Percentiles rank a stretch among this genome's conserved stretches.
These are phyloP conservation scores for Prunus persica DNA, from an alignment of 306 rosid genomes.

Conservation along the genomic window DNA sequence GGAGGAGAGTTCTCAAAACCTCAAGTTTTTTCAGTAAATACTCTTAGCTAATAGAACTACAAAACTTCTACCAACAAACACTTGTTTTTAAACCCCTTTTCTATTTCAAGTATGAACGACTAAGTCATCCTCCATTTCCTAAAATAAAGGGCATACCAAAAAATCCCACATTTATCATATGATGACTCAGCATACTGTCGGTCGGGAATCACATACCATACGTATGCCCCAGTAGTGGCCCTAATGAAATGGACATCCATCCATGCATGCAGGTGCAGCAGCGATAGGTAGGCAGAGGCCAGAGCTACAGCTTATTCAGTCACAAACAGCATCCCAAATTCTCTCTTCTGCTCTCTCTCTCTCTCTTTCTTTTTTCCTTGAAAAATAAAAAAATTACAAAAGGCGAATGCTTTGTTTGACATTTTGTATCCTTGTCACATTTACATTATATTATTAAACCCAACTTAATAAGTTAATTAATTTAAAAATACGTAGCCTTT, in stretches of 20 bases:
- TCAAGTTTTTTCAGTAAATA: no score
- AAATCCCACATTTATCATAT: no score
- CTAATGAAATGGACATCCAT: neutral
- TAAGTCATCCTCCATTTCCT: no score
- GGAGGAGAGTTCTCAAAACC: no score
- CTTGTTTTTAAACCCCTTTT: no score
- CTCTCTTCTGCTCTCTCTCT: neutral
- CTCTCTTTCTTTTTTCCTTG: neutral
- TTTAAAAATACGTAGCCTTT: neutral
- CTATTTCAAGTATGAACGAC: no score
- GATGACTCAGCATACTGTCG: neutral
- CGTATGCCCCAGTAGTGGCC: neutral
- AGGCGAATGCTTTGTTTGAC: neutral
- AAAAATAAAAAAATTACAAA: neutral
- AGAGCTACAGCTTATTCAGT: neutral
- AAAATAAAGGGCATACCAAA: no score
- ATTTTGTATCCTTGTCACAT: neutral
- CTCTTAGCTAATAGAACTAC: no score
- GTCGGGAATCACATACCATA: neutral
- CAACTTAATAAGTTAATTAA: neutral
- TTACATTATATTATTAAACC: neutral
- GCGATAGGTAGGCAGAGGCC: neutral
- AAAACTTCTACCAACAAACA: no score
- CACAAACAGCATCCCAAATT: neutral
- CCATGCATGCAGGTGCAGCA: neutral